Conservation (phyloP, 768 basidiomycete species). For the Auricularia sp. region DNA sequence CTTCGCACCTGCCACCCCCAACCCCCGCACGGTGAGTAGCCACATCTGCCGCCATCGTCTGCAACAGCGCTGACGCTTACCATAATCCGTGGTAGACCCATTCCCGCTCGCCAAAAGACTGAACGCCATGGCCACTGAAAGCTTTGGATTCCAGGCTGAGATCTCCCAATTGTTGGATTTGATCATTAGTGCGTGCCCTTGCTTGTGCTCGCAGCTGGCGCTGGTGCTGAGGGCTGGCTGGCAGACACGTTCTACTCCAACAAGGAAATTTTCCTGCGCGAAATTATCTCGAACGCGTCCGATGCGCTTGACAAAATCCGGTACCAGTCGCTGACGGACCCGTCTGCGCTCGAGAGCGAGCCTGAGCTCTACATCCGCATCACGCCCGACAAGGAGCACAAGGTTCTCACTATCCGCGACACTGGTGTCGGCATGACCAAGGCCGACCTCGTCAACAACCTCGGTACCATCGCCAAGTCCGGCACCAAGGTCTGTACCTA, state of each 20-base stretch:
- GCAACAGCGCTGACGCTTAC: background rate
- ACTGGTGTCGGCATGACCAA: conserved; percentile 99
- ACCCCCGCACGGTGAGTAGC: background rate
- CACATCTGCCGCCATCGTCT: background rate
- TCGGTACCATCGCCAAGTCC: conserved; percentile 92
- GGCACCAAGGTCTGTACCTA: conserved; percentile 60
- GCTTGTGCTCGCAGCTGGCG: background rate
- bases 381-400: conserved; percentile 92
- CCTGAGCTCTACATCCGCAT: conserved; percentile 95
- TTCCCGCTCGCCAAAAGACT: no score
- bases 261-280: conserved; percentile 99
- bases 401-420: conserved; percentile 82
- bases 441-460: conserved; percentile 99
- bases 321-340: conserved; percentile 90
- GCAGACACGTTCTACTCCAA: conserved; percentile 99
- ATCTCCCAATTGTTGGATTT: conserved; percentile 97
- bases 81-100: background rate
- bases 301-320: conserved; percentile 99
- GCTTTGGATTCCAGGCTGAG: conserved; percentile 97
- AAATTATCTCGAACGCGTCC: conserved; percentile 92
- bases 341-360: conserved; percentile 75
- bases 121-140: conserved; percentile 38
- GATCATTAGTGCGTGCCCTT: conserved; percentile 74
- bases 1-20: background rate
- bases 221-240: conserved; percentile 6